Evolutionary conservation across 805 yeast genomes (phyloP).

Genomic region (Metschnikowia chrysomelidarum): DNA sequence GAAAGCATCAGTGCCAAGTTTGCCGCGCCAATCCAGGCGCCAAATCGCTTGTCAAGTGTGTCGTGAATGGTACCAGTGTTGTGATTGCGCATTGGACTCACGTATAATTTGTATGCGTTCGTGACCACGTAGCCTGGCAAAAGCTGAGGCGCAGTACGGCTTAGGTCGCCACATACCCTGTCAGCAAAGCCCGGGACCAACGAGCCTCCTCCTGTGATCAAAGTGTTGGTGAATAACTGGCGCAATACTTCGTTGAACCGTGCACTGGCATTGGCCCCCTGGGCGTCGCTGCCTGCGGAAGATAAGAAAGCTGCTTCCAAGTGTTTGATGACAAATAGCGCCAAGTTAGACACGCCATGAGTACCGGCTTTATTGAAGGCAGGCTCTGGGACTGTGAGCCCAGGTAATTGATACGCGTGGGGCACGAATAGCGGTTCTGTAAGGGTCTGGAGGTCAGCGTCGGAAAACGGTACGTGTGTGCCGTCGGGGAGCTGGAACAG

Average conservation of each 20-base stretch:
- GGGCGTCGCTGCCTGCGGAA: constrained; percentile 20
- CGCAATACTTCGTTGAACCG: constrained; percentile 41
- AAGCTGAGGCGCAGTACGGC: constrained; percentile 39
- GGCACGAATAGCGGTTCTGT: constrained; percentile 77
- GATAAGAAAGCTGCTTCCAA: constrained; percentile 35
- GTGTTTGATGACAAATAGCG: constrained; percentile 34
- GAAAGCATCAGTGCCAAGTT: constrained; percentile 63
- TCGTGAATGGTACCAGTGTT: constrained; percentile 31
- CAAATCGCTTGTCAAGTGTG: constrained; percentile 52
- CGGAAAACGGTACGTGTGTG: constrained; percentile 29
- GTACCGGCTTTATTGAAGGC: constrained; percentile 46
- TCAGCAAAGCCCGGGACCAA: constrained; percentile 55
- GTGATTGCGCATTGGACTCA: constrained; percentile 24
- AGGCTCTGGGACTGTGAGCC: constrained; percentile 30
- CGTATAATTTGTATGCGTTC: constrained; percentile 24
- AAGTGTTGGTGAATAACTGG: constrained; percentile 40
- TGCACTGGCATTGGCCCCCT: constrained; percentile 25
- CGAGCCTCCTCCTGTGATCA: constrained; percentile 62
- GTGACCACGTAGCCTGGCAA: constrained; percentile 46
- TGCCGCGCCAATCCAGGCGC: constrained; percentile 74
- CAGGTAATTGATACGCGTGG: constrained; percentile 45
- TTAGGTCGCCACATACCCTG: constrained; percentile 53
- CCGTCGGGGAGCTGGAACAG: constrained; percentile 61
- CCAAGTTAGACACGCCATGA: constrained; percentile 44
- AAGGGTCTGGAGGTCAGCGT: constrained; percentile 49